Base-by-base conservation (phyloP, 2,329 filamentous ascomycete genomes). In the Tolypocladium tundrense region DNA sequence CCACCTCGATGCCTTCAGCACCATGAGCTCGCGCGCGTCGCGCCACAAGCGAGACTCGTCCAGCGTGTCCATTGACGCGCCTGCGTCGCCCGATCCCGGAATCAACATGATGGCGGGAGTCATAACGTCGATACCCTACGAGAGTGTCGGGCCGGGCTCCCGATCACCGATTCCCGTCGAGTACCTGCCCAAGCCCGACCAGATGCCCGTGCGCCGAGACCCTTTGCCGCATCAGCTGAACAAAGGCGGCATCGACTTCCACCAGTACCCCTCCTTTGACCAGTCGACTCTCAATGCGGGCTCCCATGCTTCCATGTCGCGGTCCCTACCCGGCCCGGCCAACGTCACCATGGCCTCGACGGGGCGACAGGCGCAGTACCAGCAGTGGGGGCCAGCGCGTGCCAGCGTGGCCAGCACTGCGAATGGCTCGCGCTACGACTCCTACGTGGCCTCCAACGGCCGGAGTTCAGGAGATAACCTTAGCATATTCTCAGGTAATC, bases 41-140 rank as follows among this genome's bases (percentile, higher is more conserved):
- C 82, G 89, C 70, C 87, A 94, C 74, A 85, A 86, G 66, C 83
- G 88, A 70, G 87, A 84, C 60, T 87, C 88, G 7, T 91, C 88
- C 42, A 75, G 84, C 63, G 79, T 87, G 63, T 93, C 88, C 16
- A 73, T 90, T 66, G 90, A 93, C 67, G 77, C 83, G 60, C 82
- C 85, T 54, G 75, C 79, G 62, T 83, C 85, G 53, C 79, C 85
- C 65, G 87, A 87, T 54, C 75, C 80, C 60, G 86, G 84, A 59
- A 75, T 92, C 60, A 88, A 88, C 68, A 86, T 86, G 76, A 87
- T 85, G 69, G 87, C 91, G 40, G 91, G 91, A 59, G 84, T 93
- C 59, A 90, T 96, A 68, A 91, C 91, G 40, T 88, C 90, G 35
- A 92, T 97, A 63, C 90, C 92, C 39, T 96, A 95, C 76, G 90